These are phyloP conservation scores for Sechiopsis laciniata DNA, from an alignment of 306 rosid genomes.

Conservation along the genomic window DNA sequence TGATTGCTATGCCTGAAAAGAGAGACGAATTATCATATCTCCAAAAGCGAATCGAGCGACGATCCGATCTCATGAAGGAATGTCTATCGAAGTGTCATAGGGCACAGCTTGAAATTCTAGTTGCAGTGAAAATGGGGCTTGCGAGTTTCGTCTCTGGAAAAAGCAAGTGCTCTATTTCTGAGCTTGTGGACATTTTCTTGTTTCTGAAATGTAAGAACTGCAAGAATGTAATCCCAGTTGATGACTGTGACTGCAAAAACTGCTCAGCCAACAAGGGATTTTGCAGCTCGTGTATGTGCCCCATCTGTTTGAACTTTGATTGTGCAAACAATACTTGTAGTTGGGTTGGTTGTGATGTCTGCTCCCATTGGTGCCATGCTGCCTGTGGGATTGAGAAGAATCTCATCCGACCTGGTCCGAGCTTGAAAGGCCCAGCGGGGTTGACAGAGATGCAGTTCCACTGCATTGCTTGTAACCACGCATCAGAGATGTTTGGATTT, in stretches of 20 bases:
- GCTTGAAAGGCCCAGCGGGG: conserved; percentile 86
- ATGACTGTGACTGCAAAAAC: conserved; percentile 94
- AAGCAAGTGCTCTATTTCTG: conserved; percentile 34
- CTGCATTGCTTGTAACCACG: conserved; percentile 83
- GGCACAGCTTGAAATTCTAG: conserved; percentile 59
- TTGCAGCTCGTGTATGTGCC: conserved; percentile 95
- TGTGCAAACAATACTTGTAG: conserved; percentile 89
- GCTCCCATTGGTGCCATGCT: conserved; percentile 99
- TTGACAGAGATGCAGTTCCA: conserved; percentile 89
- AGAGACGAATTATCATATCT: conserved; percentile 65
- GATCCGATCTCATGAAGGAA: conserved; percentile 81
- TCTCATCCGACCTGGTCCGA: conserved; percentile 81
- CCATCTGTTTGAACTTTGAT: conserved; percentile 88
- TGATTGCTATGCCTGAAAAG: conserved; percentile 63
- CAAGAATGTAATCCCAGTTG: conserved; percentile 70
- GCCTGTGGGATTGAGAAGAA: conserved; percentile 79
- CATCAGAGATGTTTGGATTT: conserved; percentile 97
- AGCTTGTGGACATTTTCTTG: conserved; percentile 78
- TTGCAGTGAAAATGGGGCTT: conserved; percentile 74
- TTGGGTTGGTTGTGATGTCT: conserved; percentile 97
- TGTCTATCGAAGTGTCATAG: conserved; percentile 66
- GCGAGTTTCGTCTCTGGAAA: conserved; percentile 58
- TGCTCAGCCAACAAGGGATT: conserved; percentile 80
- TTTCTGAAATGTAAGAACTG: conserved; percentile 72
- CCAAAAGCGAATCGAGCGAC: conserved; percentile 56